Conservation (phyloP, 2,329 filamentous ascomycete species). For the Fusarium protoensiforme region DNA sequence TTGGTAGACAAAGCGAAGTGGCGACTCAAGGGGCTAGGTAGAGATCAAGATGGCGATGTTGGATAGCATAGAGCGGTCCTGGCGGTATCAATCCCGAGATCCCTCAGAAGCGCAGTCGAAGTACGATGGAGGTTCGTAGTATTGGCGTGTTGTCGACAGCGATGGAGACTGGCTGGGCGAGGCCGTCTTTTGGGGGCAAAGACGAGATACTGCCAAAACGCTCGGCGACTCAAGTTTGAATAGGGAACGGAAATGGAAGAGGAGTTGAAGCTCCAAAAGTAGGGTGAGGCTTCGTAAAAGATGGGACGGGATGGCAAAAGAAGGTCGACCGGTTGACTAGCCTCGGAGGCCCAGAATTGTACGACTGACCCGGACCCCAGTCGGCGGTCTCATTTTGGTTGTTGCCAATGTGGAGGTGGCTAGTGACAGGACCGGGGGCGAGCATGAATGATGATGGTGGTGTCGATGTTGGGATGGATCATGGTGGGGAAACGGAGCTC, state of each 20-base stretch:
- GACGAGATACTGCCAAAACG: slow-evolving; percentile 25
- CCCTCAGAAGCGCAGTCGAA: slow-evolving; percentile 17
- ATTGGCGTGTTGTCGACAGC: slow-evolving; percentile 18
- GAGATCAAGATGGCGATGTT: background rate
- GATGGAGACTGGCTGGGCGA: slow-evolving; percentile 15
- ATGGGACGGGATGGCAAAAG: slow-evolving; percentile 36
- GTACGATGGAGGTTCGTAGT: slow-evolving; percentile 7
- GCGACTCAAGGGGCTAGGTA: background rate
- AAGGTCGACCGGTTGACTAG: slow-evolving; percentile 33
- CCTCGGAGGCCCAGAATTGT: slow-evolving; percentile 41
- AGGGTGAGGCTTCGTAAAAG: slow-evolving; percentile 37
- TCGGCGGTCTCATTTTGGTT: slow-evolving; percentile 43
- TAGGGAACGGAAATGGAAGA: slow-evolving; percentile 34
- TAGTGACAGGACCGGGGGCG: slow-evolving; percentile 44
- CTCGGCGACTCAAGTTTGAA: slow-evolving; percentile 27
- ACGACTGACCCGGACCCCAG: slow-evolving; percentile 45
- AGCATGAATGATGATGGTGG: slow-evolving; percentile 45
- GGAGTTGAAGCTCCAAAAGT: slow-evolving; percentile 41
- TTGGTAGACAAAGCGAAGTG: background rate
- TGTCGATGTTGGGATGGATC: slow-evolving; percentile 43
- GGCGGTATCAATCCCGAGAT: slow-evolving; percentile 16
- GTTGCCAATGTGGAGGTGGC: slow-evolving; percentile 47
- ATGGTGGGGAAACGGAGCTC: slow-evolving; percentile 41
- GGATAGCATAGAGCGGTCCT: slow-evolving; percentile 17
- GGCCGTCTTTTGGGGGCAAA: slow-evolving; percentile 8